phyloP scores from a whole-genome alignment of 192 early-diverging fungal genomes.

The Radiomyces spectabilis region DNA sequence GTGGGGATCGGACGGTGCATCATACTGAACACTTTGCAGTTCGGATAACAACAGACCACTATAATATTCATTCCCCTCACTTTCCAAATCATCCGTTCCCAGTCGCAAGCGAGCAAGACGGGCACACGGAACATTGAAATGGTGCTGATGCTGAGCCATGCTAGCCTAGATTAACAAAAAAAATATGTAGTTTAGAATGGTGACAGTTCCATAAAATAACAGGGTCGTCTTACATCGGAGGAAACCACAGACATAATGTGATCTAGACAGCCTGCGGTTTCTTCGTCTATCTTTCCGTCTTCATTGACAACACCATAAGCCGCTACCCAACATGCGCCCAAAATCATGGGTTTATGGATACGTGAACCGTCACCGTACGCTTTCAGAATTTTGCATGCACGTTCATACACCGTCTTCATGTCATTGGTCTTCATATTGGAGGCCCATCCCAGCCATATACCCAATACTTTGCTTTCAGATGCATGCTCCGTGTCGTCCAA shows the following conservation, averaged over 20 bases:
- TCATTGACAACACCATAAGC: not conserved
- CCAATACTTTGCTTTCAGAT: constrained; percentile 11
- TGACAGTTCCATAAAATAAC: not conserved
- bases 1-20: not conserved
- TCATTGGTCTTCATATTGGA: constrained; percentile 5
- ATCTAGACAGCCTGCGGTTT: constrained; percentile 14
- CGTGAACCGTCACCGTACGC: not conserved
- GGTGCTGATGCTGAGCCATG: constrained; percentile 11
- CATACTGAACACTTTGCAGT: constrained; percentile 7
- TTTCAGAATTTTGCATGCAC: constrained; percentile 1
- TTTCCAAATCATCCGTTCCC: not conserved
- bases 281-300: constrained; percentile 1
- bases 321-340: constrained; percentile 13
- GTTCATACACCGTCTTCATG: not conserved
- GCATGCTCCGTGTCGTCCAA: not conserved
- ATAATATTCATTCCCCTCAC: constrained; percentile 1
- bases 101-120: constrained; percentile 8
- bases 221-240: constrained; percentile 12
- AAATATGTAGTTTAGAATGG: not conserved
- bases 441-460: constrained; percentile 22
- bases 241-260: constrained; percentile 3
- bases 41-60: constrained; percentile 2
- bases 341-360: constrained; percentile 1
- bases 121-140: constrained; percentile 19
- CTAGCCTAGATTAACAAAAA: constrained; percentile 5